phyloP scores from a whole-genome alignment of 75 land plant genomes.

The Cupressus sempervirens region DNA sequence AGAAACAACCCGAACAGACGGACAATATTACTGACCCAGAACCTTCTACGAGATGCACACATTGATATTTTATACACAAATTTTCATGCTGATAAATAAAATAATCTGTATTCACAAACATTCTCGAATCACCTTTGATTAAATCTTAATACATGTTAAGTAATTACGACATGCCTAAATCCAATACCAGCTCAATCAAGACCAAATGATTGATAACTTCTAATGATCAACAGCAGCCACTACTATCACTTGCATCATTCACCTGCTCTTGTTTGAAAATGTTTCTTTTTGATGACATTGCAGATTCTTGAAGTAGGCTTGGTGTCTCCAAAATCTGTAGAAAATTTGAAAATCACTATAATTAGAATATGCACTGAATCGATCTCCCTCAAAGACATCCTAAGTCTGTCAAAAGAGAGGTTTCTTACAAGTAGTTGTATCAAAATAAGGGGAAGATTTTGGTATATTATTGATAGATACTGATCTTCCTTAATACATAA shows the following conservation, averaged over 20 bases:
- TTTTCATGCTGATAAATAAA: neutral
- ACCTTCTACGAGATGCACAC: neutral
- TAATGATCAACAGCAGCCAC: constrained; percentile 33
- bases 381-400: neutral
- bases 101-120: neutral
- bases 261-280: constrained; percentile 60
- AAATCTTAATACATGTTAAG: neutral
- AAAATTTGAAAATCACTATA: neutral
- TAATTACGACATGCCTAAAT: neutral
- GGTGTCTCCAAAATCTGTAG: constrained; percentile 87
- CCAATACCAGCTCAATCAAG: neutral
- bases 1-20: no score
- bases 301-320: constrained; percentile 65
- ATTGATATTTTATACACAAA: neutral
- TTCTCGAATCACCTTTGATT: neutral
- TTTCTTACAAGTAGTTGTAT: neutral
- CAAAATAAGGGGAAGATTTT: neutral
- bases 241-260: constrained; percentile 11
- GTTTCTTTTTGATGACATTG: constrained; percentile 53
- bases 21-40: neutral
- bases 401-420: neutral
- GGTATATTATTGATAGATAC: no score
- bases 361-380: neutral
- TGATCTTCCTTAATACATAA: no score
- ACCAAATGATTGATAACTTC: neutral